phyloP scores from a whole-genome alignment of 2,329 filamentous ascomycete genomes.

The Chrysoporthe deuterocubensis region DNA sequence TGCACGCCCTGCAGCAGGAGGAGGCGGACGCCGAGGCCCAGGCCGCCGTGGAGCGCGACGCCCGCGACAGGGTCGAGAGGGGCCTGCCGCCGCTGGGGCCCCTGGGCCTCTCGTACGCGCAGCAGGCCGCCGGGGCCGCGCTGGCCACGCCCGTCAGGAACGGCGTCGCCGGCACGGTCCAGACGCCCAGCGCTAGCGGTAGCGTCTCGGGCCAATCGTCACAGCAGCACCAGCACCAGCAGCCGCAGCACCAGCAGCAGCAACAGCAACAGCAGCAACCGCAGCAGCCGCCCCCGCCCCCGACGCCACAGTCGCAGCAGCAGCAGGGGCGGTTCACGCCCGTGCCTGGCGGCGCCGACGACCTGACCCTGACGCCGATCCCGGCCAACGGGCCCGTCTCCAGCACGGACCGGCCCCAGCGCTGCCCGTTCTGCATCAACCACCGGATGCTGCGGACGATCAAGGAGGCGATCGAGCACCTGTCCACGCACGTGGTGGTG shows the following conservation, averaged over 20 bases:
- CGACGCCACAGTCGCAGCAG: conserved; percentile 36
- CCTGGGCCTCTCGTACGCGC: conserved; percentile 28
- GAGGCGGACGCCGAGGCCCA: conserved; percentile 63
- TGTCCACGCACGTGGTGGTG: conserved; percentile 65
- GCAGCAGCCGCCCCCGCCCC: conserved; percentile 35
- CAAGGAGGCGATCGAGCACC: conserved; percentile 65
- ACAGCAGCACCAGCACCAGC: conserved; percentile 31
- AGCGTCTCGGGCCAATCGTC: conserved; percentile 20
- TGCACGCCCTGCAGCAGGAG: conserved; percentile 62
- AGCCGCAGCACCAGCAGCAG: background rate
- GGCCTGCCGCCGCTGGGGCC: conserved; percentile 35
- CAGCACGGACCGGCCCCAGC: conserved; percentile 52
- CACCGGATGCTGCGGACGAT: conserved; percentile 64
- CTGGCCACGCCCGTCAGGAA: conserved; percentile 30
- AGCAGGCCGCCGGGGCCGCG: conserved; percentile 32
- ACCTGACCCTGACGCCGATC: conserved; percentile 60
- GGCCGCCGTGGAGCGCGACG: conserved; percentile 57
- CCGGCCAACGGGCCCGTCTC: conserved; percentile 53
- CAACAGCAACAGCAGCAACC: conserved; percentile 26
- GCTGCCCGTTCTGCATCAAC: conserved; percentile 66
- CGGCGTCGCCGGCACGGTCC: conserved; percentile 18
- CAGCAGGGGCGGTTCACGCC: conserved; percentile 13
- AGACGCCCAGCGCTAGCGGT: background rate
- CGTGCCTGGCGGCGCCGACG: conserved; percentile 38
- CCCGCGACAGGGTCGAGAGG: conserved; percentile 54